Percentiles rank a stretch among this genome's conserved stretches.
Conservation (phyloP, 1,284 basidiomycete species). For the Schizopora paradoxa region DNA sequence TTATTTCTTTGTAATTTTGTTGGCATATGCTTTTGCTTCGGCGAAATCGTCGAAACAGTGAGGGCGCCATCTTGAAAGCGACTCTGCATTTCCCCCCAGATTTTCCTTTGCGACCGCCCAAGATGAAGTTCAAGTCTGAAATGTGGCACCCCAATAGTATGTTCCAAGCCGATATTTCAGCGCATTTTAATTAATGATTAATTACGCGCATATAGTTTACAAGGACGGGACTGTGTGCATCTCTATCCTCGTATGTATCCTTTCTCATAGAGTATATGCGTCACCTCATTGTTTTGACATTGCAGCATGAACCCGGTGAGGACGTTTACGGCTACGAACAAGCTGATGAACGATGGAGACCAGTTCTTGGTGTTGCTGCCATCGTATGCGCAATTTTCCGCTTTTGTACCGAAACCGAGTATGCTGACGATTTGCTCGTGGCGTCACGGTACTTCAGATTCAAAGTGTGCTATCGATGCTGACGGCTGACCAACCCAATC, state of each 20-base stretch:
- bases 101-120: conserved; percentile 89
- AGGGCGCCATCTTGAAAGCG: conserved; percentile 91
- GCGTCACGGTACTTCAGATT: conserved; percentile 52
- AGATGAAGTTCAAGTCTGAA: conserved; percentile 91
- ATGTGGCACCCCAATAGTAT: conserved; percentile 99
- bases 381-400: conserved; percentile 66
- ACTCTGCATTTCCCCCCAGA: conserved; percentile 84
- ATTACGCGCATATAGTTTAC: conserved; percentile 59
- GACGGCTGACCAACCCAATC: conserved; percentile 88
- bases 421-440: conserved; percentile 1
- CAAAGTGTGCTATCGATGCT: conserved; percentile 94
- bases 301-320: conserved; percentile 89
- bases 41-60: conserved; percentile 46
- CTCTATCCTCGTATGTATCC: conserved; percentile 78
- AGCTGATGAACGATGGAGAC: conserved; percentile 95
- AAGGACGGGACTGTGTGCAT: conserved; percentile 89
- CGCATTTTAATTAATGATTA: conserved; percentile 12
- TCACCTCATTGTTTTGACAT: conserved; percentile 14
- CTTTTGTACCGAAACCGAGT: conserved; percentile 12
- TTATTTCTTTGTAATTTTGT: conserved; percentile 7
- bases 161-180: conserved; percentile 23
- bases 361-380: conserved; percentile 94
- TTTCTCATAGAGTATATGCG: not conserved
- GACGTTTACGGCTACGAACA: conserved; percentile 99
- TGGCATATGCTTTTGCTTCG: not conserved